These are phyloP conservation scores for Fusarium avenaceum DNA, from an alignment of 2,329 filamentous ascomycete species.

Conservation along the genomic window DNA sequence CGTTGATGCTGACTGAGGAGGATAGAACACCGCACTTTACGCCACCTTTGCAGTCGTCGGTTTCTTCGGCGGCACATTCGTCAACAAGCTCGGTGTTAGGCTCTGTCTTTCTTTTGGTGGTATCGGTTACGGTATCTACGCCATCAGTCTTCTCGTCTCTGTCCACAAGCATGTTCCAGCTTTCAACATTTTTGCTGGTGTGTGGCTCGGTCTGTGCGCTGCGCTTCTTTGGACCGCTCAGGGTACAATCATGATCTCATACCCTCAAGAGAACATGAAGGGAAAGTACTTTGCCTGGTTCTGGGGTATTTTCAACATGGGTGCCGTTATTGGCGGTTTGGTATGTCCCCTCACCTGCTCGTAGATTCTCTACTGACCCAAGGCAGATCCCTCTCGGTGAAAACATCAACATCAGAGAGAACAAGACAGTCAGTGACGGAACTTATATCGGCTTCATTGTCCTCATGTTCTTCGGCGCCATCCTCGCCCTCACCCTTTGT, in stretches of 20 bases:
- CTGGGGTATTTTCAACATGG: slow-evolving; percentile 96
- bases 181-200: slow-evolving; percentile 75
- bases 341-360: slow-evolving; percentile 49
- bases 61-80: slow-evolving; percentile 79
- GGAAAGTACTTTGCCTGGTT: slow-evolving; percentile 91
- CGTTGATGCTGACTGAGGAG: neutral
- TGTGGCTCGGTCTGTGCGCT: slow-evolving; percentile 81
- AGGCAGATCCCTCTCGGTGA: slow-evolving; percentile 63
- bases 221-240: slow-evolving; percentile 86
- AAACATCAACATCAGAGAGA: slow-evolving; percentile 43
- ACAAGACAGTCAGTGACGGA: slow-evolving; percentile 73
- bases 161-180: slow-evolving; percentile 67
- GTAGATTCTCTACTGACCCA: neutral
- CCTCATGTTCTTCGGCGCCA: slow-evolving; percentile 80
- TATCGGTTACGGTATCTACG: slow-evolving; percentile 80
- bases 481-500: slow-evolving; percentile 76
- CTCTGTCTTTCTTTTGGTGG: slow-evolving; percentile 77
- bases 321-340: slow-evolving; percentile 85
- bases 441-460: slow-evolving; percentile 92
- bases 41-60: slow-evolving; percentile 76
- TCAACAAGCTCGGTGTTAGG: slow-evolving; percentile 80
- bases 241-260: slow-evolving; percentile 90
- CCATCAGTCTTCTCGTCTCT: slow-evolving; percentile 74
- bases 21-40: slow-evolving; percentile 72
- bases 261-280: slow-evolving; percentile 84